phyloP scores from a whole-genome alignment of 805 yeast genomes.

The Yarrowia alimentaria region DNA sequence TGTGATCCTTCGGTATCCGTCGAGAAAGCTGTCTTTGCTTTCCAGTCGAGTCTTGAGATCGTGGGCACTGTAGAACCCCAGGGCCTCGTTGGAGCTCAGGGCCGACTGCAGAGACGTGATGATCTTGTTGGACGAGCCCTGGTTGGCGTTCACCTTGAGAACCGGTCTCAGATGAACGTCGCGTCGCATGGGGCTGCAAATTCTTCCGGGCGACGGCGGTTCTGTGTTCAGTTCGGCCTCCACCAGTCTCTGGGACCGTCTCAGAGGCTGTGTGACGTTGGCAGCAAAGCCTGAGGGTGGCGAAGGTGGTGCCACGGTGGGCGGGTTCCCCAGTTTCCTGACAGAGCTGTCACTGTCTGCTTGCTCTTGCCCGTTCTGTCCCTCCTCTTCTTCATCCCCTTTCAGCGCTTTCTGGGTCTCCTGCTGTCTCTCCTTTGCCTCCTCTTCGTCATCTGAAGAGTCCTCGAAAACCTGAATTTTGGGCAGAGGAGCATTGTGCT shows the following conservation, averaged over 20 bases:
- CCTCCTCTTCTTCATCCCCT: too few relatives aligned
- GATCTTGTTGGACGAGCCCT: background rate
- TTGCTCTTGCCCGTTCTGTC: too few relatives aligned
- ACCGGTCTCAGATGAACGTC: background rate
- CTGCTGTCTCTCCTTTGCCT: too few relatives aligned
- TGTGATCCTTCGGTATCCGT: too few relatives aligned
- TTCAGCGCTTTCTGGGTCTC: too few relatives aligned
- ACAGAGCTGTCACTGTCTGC: too few relatives aligned
- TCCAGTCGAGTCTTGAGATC: background rate
- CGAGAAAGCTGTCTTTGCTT: background rate
- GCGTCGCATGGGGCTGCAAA: slow-evolving; percentile 1
- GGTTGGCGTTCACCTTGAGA: background rate
- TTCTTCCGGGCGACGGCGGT: slow-evolving; percentile 1
- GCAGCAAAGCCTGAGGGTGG: slow-evolving; percentile 4
- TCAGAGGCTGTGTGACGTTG: slow-evolving; percentile 4
- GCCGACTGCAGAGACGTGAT: slow-evolving; percentile 1
- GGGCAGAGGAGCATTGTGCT: background rate
- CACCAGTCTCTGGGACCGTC: background rate
- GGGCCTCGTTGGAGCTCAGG: background rate
- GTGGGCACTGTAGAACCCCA: slow-evolving; percentile 8
- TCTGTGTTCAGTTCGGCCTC: background rate
- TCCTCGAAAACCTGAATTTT: slow-evolving; percentile 4
- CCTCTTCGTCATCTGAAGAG: too few relatives aligned
- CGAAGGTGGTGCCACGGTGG: background rate
- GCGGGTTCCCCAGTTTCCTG: too few relatives aligned